Evolutionary conservation across 305 asterid species (phyloP), one percentile per base, ranked within the genome.

Genomic region (Fraxinus albicans): DNA sequence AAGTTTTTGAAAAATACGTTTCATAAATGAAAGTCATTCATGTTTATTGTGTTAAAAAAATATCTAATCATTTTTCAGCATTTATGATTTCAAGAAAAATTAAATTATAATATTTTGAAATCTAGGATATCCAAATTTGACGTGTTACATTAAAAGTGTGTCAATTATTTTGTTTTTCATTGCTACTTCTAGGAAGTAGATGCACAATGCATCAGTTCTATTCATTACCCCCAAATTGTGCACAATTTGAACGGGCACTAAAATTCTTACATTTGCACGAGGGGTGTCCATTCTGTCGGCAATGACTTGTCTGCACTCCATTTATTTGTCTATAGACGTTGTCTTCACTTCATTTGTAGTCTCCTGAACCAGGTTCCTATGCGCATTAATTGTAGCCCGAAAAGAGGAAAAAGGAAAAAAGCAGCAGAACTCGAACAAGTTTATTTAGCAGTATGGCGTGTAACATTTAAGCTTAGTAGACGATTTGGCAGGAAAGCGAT

Each of bases 251-350:
- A 63, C 72, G 7, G 72, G 72, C 23, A 63, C 15, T 63, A 63
- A 63, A 60, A 63, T 21, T 21, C 70, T 60, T 80, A 77, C 35
- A 80, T 80, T 13, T 73, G 60, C 79, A 80, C 79, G 79, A 42
- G 25, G 44, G 1, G 42, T 13, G 36, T 73, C 47, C 27, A 69
- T 70, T 44, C 13, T 70, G 78, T 80, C 83, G 35, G 78, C 65
- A 67, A 36, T 23, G 19, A 23, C 33, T 67, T 65, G 47, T 70
- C 38, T 67, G 4, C 29, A 50, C 70, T 29, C 77, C 23, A 5
- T 19, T 19, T n/a, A 58, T 58, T 21, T 58, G 9, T 58, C 8
- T 2, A 69, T 31, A 76, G 33, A n/a, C 73, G 73, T 65, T 77
- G 25, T 77, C 72, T 47, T 38, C 81, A 63, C 60, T n/a, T 63